These are phyloP conservation scores for Colletotrichum agaves DNA, from an alignment of 2,329 filamentous ascomycete genomes.

Conservation along the genomic window DNA sequence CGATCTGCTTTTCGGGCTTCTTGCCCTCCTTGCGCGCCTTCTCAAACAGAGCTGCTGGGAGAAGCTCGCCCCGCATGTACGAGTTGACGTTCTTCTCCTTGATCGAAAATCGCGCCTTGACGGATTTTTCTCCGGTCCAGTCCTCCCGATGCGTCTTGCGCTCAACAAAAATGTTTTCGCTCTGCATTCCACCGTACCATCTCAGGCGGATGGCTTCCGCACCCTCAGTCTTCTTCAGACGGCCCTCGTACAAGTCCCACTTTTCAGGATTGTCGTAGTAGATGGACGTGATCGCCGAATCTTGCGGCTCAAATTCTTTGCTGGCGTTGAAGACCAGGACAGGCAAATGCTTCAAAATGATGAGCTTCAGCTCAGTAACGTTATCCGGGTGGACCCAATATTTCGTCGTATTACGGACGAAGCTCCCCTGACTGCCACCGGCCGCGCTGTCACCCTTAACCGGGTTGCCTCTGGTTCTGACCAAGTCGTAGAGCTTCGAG, in stretches of 20 bases:
- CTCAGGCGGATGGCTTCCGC: constrained; percentile 95
- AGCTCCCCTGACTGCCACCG: constrained; percentile 92
- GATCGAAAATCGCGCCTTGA: constrained; percentile 93
- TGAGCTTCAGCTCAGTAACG: constrained; percentile 96
- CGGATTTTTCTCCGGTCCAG: constrained; percentile 98
- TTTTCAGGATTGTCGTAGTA: constrained; percentile 97
- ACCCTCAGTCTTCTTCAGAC: constrained; percentile 96
- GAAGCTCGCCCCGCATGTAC: constrained; percentile 85
- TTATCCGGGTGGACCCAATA: constrained; percentile 99
- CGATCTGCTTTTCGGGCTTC: constrained; percentile 91
- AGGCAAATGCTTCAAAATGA: constrained; percentile 96
- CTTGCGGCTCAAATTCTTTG: constrained; percentile 92
- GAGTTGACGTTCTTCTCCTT: constrained; percentile 99
- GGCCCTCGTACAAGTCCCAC: constrained; percentile 94
- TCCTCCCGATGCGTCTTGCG: constrained; percentile 98
- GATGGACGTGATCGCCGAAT: constrained; percentile 96
- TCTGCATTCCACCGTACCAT: constrained; percentile 98
- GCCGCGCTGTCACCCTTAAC: constrained; percentile 92
- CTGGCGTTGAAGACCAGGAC: constrained; percentile 97
- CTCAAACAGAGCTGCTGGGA: constrained; percentile 90
- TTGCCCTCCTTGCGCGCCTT: constrained; percentile 96
- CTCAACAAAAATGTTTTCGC: constrained; percentile 95
- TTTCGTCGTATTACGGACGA: constrained; percentile 96
- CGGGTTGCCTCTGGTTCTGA: constrained; percentile 91
- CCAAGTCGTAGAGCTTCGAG: constrained; percentile 93